These are phyloP conservation scores for Scheffersomyces spartinae DNA, from an alignment of 805 yeast species.

Conservation along the genomic window DNA sequence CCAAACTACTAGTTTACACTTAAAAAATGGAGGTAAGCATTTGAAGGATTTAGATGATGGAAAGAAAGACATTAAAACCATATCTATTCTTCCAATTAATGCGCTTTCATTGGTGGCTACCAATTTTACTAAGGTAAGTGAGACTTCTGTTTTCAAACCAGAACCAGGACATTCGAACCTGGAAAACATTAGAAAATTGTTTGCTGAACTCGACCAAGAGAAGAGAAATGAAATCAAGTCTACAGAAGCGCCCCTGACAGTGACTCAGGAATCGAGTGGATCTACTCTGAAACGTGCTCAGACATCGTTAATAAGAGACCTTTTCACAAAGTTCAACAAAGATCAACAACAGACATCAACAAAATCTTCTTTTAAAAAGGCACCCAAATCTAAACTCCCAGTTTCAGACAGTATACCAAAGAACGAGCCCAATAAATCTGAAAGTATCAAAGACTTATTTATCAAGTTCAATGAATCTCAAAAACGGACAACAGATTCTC, in stretches of 20 bases:
- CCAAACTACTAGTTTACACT: conserved; percentile 9
- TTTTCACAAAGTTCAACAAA: too few species aligned
- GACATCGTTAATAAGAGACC: too few species aligned
- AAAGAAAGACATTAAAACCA: conserved; percentile 7
- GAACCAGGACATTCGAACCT: conserved; percentile 19
- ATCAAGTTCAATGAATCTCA: conserved; percentile 4
- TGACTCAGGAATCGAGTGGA: too few species aligned
- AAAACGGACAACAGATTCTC: conserved; percentile 1
- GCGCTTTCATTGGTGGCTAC: conserved; percentile 42
- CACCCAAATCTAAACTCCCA: too few species aligned
- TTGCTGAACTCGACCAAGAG: conserved; percentile 9
- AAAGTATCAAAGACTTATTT: conserved; percentile 7
- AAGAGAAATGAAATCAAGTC: conserved; percentile 3
- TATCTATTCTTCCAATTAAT: conserved; percentile 28
- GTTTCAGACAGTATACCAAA: too few species aligned
- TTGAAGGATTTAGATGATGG: conserved; percentile 10
- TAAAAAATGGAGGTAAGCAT: conserved; percentile 11
- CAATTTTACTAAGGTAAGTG: conserved; percentile 37
- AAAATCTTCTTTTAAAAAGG: too few species aligned
- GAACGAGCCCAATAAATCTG: too few species aligned
- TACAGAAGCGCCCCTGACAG: too few species aligned
- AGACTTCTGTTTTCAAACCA: too few species aligned
- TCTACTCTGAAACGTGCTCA: too few species aligned
- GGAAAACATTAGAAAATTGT: conserved; percentile 8
- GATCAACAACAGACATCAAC: too few species aligned